Evolutionary conservation across 805 yeast species (phyloP).

Genomic region (Wickerhamomyces alni): DNA sequence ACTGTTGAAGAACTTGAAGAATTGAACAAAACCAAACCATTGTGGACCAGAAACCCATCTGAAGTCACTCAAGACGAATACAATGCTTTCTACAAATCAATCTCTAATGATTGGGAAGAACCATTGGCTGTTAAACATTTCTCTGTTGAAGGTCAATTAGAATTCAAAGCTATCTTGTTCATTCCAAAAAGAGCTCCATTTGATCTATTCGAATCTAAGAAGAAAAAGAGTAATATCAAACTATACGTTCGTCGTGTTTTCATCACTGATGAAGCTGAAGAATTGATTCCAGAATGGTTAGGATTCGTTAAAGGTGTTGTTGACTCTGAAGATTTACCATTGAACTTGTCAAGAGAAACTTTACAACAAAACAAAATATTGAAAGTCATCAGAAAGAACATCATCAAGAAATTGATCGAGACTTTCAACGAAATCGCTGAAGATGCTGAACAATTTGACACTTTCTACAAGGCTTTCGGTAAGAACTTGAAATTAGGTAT

Average conservation of each 20-base stretch:
- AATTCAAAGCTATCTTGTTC: constrained; percentile 95
- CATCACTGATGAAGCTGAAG: constrained; percentile 99
- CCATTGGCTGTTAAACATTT: constrained; percentile 99
- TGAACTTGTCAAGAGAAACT: constrained; percentile 99
- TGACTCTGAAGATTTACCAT: constrained; percentile 98
- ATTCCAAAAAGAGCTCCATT: constrained; percentile 99
- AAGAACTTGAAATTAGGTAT: constrained; percentile 98
- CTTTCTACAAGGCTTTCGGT: constrained; percentile 95
- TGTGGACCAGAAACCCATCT: constrained; percentile 98
- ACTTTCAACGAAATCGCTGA: constrained; percentile 99
- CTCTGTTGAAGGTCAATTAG: constrained; percentile 99
- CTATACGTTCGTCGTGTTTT: constrained; percentile 98
- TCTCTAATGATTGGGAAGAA: constrained; percentile 99
- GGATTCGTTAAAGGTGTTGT: constrained; percentile 98
- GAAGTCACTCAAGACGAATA: constrained; percentile 98
- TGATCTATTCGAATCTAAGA: constrained; percentile 95
- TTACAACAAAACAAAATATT: constrained; percentile 99
- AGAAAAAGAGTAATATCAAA: constrained; percentile 99
- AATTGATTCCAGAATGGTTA: constrained; percentile 98
- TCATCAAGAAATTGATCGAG: constrained; percentile 96
- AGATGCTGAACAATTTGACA: constrained; percentile 97
- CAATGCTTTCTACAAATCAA: constrained; percentile 98
- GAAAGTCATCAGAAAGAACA: constrained; percentile 98
- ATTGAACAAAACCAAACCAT: constrained; percentile 96
- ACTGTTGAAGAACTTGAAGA: constrained; percentile 94